phyloP scores from a whole-genome alignment of 1,284 basidiomycete genomes.

The Lentinus polychrous region DNA sequence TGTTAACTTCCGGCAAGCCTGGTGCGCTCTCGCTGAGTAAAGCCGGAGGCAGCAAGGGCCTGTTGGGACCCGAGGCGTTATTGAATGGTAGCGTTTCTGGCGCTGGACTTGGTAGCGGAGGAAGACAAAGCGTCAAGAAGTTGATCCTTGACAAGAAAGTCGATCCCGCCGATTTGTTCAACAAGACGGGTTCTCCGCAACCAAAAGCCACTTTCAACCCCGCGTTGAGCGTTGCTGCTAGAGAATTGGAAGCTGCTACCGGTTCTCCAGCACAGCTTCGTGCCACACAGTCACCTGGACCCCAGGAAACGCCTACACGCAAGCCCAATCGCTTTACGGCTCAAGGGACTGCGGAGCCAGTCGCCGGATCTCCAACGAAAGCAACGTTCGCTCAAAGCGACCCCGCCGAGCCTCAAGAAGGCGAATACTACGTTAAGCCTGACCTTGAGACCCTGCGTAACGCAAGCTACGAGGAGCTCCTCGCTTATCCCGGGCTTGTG shows the following conservation, averaged over 20 bases:
- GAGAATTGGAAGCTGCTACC: slow-evolving; percentile 54
- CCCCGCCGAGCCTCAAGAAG: slow-evolving; percentile 53
- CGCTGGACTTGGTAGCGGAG: slow-evolving; percentile 63
- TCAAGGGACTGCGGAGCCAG: slow-evolving; percentile 4
- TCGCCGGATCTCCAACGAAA: slow-evolving; percentile 13
- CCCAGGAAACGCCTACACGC: slow-evolving; percentile 29
- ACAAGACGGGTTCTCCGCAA: slow-evolving; percentile 40
- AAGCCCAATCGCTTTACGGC: slow-evolving; percentile 41
- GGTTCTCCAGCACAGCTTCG: slow-evolving; percentile 16
- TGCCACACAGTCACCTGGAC: slow-evolving; percentile 33
- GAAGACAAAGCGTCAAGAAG: slow-evolving; percentile 88
- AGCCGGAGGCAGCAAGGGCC: slow-evolving; percentile 32
- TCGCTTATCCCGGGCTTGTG: slow-evolving; percentile 65
- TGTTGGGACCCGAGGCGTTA: slow-evolving; percentile 45
- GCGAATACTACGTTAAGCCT: slow-evolving; percentile 88
- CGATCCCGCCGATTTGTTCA: slow-evolving; percentile 63
- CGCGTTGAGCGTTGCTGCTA: slow-evolving; percentile 61
- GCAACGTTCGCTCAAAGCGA: slow-evolving; percentile 11
- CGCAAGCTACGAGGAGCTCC: slow-evolving; percentile 67
- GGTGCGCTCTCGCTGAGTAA: slow-evolving; percentile 46
- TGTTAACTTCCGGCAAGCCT: slow-evolving; percentile 46
- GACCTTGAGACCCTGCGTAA: slow-evolving; percentile 65
- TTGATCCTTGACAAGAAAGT: slow-evolving; percentile 83
- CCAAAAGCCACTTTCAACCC: slow-evolving; percentile 67
- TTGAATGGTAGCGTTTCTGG: slow-evolving; percentile 53